Evolutionary conservation across 2,329 filamentous ascomycete genomes (phyloP).

Genomic region (Hypomyces rosellus): DNA sequence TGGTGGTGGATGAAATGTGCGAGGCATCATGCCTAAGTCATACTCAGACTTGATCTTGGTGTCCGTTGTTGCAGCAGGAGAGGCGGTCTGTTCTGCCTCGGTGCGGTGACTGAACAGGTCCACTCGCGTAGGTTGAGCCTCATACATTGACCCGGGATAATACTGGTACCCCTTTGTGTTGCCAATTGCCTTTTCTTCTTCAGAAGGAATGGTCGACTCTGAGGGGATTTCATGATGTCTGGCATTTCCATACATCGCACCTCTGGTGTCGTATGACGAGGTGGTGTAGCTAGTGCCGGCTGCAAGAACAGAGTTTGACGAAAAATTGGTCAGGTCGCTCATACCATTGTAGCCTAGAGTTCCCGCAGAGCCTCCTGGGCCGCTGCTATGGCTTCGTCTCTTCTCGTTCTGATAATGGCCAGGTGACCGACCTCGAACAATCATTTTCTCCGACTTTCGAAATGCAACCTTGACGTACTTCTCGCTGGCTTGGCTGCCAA

Average conservation of each 20-base stretch:
- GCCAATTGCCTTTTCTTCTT: slow-evolving; percentile 46
- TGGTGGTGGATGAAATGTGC: slow-evolving; percentile 38
- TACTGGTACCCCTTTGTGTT: slow-evolving; percentile 49
- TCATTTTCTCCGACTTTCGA: slow-evolving; percentile 71
- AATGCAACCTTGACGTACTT: slow-evolving; percentile 66
- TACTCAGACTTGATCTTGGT: slow-evolving; percentile 46
- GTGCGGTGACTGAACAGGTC: slow-evolving; percentile 43
- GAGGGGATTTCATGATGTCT: slow-evolving; percentile 45
- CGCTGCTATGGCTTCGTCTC: slow-evolving; percentile 62
- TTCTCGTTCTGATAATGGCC: slow-evolving; percentile 72
- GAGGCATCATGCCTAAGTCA: slow-evolving; percentile 39
- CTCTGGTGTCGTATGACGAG: slow-evolving; percentile 5
- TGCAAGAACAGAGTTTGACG: slow-evolving; percentile 1
- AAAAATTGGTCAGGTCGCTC: slow-evolving; percentile 20
- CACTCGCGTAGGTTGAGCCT: slow-evolving; percentile 40
- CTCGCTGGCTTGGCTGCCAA: slow-evolving; percentile 43
- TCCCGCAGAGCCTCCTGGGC: slow-evolving; percentile 58
- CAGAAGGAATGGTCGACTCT: slow-evolving; percentile 45
- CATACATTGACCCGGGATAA: slow-evolving; percentile 45
- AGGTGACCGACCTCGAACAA: slow-evolving; percentile 77
- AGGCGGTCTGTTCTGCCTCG: slow-evolving; percentile 27
- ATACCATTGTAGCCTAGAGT: slow-evolving; percentile 42
- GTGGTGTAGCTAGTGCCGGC: slow-evolving; percentile 3
- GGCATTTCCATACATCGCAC: slow-evolving; percentile 14
- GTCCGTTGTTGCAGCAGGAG: slow-evolving; percentile 23